Percentiles rank a stretch among this genome's conserved stretches.
phyloP scores from a whole-genome alignment of 371 early-diverging fungal genomes.

The Mortierella sp. region DNA sequence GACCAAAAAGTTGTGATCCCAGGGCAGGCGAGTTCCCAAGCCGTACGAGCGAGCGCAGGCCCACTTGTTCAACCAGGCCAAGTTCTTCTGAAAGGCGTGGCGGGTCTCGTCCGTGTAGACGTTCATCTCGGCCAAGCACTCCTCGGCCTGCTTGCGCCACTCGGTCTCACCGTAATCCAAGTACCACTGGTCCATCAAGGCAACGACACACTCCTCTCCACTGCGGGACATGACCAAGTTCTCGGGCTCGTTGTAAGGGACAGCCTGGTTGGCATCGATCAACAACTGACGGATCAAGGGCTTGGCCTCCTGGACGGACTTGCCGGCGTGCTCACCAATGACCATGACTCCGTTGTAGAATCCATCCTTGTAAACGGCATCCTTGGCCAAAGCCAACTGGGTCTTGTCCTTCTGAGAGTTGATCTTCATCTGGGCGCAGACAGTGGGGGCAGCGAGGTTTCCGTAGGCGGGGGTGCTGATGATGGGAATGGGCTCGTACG shows the following conservation, averaged over 20 bases:
- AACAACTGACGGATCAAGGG: conserved; percentile 82
- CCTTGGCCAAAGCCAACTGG: conserved; percentile 95
- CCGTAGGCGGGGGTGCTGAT: conserved; percentile 92
- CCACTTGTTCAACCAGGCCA: conserved; percentile 99
- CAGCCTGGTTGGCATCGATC: conserved; percentile 81
- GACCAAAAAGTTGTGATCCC: conserved; percentile 97
- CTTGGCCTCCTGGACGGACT: conserved; percentile 95
- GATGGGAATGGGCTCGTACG: conserved; percentile 88
- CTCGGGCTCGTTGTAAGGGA: conserved; percentile 98
- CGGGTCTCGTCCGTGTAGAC: conserved; percentile 90
- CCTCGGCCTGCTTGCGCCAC: conserved; percentile 90
- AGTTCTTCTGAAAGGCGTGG: conserved; percentile 87
- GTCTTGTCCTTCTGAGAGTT: conserved; percentile 94
- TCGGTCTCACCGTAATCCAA: conserved; percentile 97
- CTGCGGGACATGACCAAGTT: conserved; percentile 95
- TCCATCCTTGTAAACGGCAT: conserved; percentile 96
- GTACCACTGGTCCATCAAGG: conserved; percentile 99
- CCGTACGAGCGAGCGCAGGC: conserved; percentile 99
- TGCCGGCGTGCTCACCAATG: conserved; percentile 86
- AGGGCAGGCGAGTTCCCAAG: conserved; percentile 97
- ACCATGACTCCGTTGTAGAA: conserved; percentile 95
- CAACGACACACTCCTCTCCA: conserved; percentile 99
- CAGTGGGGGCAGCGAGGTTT: conserved; percentile 84
- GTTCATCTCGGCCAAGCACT: conserved; percentile 90
- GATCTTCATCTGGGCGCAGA: conserved; percentile 94